Evolutionary conservation across 108 stramenopile species (phyloP).

Genomic region (Cyclotella choctawhatcheeana): DNA sequence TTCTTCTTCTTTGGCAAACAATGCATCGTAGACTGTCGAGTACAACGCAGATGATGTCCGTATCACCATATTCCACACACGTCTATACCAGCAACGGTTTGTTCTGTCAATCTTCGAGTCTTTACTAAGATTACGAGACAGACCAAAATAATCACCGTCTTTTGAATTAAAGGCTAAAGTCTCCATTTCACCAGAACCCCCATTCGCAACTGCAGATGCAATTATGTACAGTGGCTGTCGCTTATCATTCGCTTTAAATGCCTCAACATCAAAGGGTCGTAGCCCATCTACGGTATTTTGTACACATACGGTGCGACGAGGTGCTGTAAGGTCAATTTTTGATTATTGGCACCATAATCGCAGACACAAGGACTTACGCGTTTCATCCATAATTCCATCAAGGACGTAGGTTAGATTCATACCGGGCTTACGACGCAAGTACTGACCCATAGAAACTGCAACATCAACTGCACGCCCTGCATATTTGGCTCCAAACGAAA

Average conservation of each 20-base stretch:
- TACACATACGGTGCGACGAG: too few species aligned
- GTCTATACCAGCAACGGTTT: constrained; percentile 24
- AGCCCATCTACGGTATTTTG: too few species aligned
- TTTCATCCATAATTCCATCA: constrained; percentile 51
- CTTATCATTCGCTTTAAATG: constrained; percentile 49
- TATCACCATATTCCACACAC: constrained; percentile 28
- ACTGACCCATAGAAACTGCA: constrained; percentile 47
- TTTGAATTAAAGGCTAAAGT: constrained; percentile 41
- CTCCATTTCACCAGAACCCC: constrained; percentile 47
- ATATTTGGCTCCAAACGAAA: constrained; percentile 27
- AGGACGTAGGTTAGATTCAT: constrained; percentile 57
- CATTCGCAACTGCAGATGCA: constrained; percentile 39
- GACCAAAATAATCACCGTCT: constrained; percentile 56
- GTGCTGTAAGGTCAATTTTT: too few species aligned
- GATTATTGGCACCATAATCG: too few species aligned
- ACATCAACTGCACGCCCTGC: constrained; percentile 39
- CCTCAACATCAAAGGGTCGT: constrained; percentile 54
- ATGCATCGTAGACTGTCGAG: constrained; percentile 16
- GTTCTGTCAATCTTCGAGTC: not conserved
- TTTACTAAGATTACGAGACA: constrained; percentile 5
- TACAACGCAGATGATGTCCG: constrained; percentile 22
- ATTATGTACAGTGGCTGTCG: constrained; percentile 49
- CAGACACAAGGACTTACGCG: too few species aligned
- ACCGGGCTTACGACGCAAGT: constrained; percentile 48
- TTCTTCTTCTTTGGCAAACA: constrained; percentile 14